phyloP scores from a whole-genome alignment of 306 rosid genomes.

The Lathyrus tuberosus region DNA sequence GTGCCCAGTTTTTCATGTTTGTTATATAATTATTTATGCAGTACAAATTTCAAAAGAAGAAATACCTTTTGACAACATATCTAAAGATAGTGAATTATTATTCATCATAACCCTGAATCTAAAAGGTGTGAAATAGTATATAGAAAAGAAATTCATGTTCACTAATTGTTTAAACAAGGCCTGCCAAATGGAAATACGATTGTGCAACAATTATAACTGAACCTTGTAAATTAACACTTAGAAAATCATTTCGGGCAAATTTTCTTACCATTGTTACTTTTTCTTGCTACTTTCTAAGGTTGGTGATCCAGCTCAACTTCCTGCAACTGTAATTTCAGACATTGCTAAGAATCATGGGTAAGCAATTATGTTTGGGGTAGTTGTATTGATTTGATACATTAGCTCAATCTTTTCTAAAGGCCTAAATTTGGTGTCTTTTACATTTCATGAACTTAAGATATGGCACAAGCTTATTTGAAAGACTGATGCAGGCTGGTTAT shows the following conservation, averaged over 20 bases:
- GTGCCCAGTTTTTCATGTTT: constrained; percentile 19
- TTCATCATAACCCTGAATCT: not conserved
- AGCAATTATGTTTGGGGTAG: constrained; percentile 9
- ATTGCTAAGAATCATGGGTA: constrained; percentile 76
- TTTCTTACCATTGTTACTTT: constrained; percentile 24
- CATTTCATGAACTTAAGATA: constrained; percentile 61
- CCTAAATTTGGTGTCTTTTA: constrained; percentile 22
- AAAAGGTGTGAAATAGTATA: constrained; percentile 23
- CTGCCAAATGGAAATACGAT: constrained; percentile 11
- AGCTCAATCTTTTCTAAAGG: constrained; percentile 20
- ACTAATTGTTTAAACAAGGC: constrained; percentile 16
- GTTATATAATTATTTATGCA: constrained; percentile 12
- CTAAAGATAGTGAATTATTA: constrained; percentile 19
- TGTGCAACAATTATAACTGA: constrained; percentile 24
- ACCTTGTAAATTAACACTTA: not conserved
- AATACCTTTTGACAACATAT: constrained; percentile 20
- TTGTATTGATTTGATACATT: constrained; percentile 8
- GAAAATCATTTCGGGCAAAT: not conserved
- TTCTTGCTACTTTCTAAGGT: constrained; percentile 51
- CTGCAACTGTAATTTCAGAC: constrained; percentile 91
- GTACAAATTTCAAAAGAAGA: constrained; percentile 17
- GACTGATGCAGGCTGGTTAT: constrained; percentile 84
- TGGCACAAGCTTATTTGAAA: constrained; percentile 84
- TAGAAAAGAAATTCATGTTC: constrained; percentile 30
- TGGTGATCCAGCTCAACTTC: constrained; percentile 98